Base-by-base conservation (phyloP, 2,329 filamentous ascomycete species). In the Colletotrichum sp. region DNA sequence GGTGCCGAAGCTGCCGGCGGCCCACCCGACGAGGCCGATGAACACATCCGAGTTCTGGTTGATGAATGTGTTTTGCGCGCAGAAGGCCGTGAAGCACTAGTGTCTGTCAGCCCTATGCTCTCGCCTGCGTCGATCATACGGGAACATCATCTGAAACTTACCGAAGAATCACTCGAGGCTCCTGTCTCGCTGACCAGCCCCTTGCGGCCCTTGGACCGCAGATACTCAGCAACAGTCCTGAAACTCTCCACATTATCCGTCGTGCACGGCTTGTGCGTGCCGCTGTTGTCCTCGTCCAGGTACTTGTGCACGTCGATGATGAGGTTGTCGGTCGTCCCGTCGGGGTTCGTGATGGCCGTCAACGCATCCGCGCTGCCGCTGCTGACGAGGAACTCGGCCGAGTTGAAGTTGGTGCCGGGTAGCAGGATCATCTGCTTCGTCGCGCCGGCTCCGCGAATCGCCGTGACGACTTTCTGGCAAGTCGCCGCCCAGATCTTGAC, bases 361-460 rank as follows among this genome's bases (percentile, higher is more conserved):
- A 94, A 83, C 6, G 88, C 88, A 2, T 87, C 88, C 0, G 87
- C 90, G 15, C 88, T 89, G 5, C 89, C 89, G 52, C 84, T 87
- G 4, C 85, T 85, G 26, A 90, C 84, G 67, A 91, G 87, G 3
- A 85, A 85, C 52, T 83, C 86, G 4, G 89, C 90, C 68, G 85
- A 88, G 9, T 90, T 88, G 80, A 89, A 94, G 79, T 90, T 89
- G 49, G 88, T 92, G 3, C 93, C 93, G 0, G 93, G 90, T 2
- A 94, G 88, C 15, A 94, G 86, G 78, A 94, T 93, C 80, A 91
- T 89, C 78, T 94, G 91, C 24, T 84, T 84, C 1, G 86, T 88
- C n/a, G 92, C 92, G n/a, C 92, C 93, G 4, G 91, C 89, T 57
- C 88, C 82, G 59, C 93, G 90, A 79, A 95, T 94, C 5, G 92